Base-by-base conservation (phyloP, 257 asterid genomes). In the Pogostemon cablin region DNA sequence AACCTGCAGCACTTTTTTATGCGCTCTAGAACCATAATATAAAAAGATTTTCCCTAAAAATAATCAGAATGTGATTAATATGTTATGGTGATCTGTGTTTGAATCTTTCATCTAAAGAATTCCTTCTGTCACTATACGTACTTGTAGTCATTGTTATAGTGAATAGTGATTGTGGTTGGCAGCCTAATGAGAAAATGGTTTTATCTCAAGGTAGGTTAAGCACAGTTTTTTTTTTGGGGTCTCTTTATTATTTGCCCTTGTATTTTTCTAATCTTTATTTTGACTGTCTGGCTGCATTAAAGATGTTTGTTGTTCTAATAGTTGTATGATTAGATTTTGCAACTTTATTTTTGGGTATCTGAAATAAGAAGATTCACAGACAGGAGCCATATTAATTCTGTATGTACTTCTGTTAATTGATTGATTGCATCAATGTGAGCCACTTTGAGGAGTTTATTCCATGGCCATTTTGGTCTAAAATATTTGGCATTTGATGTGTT, bases 101-200 rank as follows among this genome's bases (percentile, higher is more conserved):
- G 72, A 38, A 67, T 40, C 3, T 17, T 55, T 17, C n/a, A 8
- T 1, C 32, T 39, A 15, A 9, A 53, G 20, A 35, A 17, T 3
- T 12, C 11, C 9, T 12, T 12, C 25, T 46, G 4, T 53, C 17
- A 39, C 41, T 35, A 34, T 34, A 68, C 34, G 10, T 34, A 68
- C 34, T 39, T 52, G 7, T 12, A 53, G 58, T 53, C 58, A 52
- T 12, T 52, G 58, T 53, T 2, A 2, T 12, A 53, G 35, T 53
- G 43, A 6, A 37, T 54, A 68, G 65, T 53, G 41, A 15, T 54
- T 53, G 73, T 54, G 53, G n/a, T 20, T 68, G 34, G 54, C 46
- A 40, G 44, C n/a, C 38, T 67, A 10, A 49, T 12, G 49, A 49
- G 71, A n/a, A 12, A 48, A 49, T 66, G 38, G 12, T 49, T 17